Evolutionary conservation across 768 basidiomycete species (phyloP), one percentile per base, ranked within the genome.

Genomic region (Punctularia strigosozonata): DNA sequence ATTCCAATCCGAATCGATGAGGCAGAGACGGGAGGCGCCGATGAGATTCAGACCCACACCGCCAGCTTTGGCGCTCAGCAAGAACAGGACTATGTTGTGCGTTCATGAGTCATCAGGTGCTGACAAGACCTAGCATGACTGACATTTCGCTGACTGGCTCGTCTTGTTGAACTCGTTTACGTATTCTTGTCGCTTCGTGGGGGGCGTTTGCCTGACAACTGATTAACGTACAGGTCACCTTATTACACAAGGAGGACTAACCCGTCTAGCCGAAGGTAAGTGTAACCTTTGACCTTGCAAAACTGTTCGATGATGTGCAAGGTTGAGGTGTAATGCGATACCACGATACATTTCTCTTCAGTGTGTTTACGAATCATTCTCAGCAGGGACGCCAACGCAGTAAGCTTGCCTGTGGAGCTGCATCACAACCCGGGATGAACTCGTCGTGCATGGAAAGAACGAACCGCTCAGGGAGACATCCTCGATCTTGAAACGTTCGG

Each of bases 321-420:
- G 2, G 92, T 95, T 4, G 84, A 81, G 0, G 92, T 98, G 51
- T 85, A 99, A 54, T 98, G 92, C n/a, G 91, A 97, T 24, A 94
- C 87, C 30, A 99, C 61, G 24, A 97, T 83, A 49, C 89, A 84
- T 71, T 99, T 99, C 61, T 99, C 94, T 28, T 84, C 78, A 0
- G 87, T 90, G 25, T 66, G 62, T 79, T 87, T 42, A 38, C 68
- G 67, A 37, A 94, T 62, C 2, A 58, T 52, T 39, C 63, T 60
- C 14, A 95, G 70, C 23, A 92, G 64, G 34, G 64, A 71, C 21
- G 76, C 69, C 6, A 94, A 57, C 0, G 75, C 77, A 8, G 65
- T 61, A 14, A 92, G 58, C 57, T 92, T 92, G 20, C 85, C 87
- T 92, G 50, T 8, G 33, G 7, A 17, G n/a, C n/a, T n/a, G n/a